phyloP scores from a whole-genome alignment of 192 early-diverging fungal species.

The Linnemannia schmuckeri region DNA sequence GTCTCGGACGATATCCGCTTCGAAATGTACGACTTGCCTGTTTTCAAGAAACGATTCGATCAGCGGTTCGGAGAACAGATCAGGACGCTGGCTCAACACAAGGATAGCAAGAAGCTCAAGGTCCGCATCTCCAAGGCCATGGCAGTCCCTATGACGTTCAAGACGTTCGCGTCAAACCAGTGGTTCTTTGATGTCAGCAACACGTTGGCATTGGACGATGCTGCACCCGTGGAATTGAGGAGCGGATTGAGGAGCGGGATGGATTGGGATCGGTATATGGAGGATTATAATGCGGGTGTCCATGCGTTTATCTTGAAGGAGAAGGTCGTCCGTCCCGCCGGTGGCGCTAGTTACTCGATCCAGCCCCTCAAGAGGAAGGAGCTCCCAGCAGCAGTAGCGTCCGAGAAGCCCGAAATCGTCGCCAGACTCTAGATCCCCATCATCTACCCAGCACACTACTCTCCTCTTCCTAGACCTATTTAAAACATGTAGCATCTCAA shows the following conservation, averaged over 20 bases:
- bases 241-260: conserved; percentile 38
- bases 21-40: conserved; percentile 26
- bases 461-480: neutral
- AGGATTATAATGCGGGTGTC: conserved; percentile 44
- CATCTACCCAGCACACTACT: neutral
- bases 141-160: conserved; percentile 46
- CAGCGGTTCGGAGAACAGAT: conserved; percentile 47
- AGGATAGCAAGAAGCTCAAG: conserved; percentile 40
- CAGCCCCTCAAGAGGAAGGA: neutral
- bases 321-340: conserved; percentile 37
- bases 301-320: conserved; percentile 41
- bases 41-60: conserved; percentile 49
- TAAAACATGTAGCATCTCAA: neutral
- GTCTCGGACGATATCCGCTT: conserved; percentile 46
- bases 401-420: conserved; percentile 17
- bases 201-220: conserved; percentile 38
- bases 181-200: conserved; percentile 52
- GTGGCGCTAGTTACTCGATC: neutral
- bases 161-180: conserved; percentile 30
- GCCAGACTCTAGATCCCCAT: conserved; percentile 20
- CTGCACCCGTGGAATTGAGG: conserved; percentile 40
- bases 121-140: conserved; percentile 44
- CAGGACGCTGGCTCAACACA: conserved; percentile 32
- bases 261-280: conserved; percentile 51
- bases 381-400: neutral